These are phyloP conservation scores for Tulasnella sp. DNA, from an alignment of 768 basidiomycete genomes.

Conservation along the genomic window DNA sequence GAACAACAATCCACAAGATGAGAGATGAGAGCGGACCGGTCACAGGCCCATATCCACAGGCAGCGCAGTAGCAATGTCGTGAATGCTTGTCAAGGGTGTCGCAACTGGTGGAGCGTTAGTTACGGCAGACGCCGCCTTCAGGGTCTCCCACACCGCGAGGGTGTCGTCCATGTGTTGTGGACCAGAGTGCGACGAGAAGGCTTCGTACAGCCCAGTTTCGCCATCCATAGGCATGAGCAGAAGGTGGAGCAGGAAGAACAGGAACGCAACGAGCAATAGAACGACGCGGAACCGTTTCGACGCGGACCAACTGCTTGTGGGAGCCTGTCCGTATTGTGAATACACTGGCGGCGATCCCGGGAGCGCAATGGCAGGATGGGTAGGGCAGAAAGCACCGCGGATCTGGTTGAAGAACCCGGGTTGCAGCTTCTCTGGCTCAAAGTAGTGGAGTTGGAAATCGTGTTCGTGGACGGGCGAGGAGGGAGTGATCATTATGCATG, in stretches of 20 bases:
- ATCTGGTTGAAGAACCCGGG: slow-evolving; percentile 5
- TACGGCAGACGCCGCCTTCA: background rate
- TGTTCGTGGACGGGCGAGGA: slow-evolving; percentile 3
- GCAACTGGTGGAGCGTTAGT: background rate
- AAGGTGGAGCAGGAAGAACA: slow-evolving; percentile 9
- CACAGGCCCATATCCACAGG: too few species aligned
- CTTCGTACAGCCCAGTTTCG: background rate
- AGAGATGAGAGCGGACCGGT: too few species aligned
- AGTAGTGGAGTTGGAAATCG: slow-evolving; percentile 8
- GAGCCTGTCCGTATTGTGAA: background rate
- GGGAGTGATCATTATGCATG: slow-evolving; percentile 12
- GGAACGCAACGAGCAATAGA: background rate
- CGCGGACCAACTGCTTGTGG: slow-evolving; percentile 1
- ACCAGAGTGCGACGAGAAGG: background rate
- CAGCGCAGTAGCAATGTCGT: too few species aligned
- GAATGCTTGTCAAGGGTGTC: background rate
- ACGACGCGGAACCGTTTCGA: background rate
- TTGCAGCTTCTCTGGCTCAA: background rate
- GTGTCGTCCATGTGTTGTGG: background rate
- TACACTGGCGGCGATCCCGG: background rate
- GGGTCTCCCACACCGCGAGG: background rate
- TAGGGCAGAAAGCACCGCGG: background rate
- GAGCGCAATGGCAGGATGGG: background rate
- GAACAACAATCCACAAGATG: too few species aligned
- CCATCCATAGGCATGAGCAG: background rate